Evolutionary conservation across 169 alveolate species (phyloP).

Genomic region (Prorocentrum cordatum): DNA sequence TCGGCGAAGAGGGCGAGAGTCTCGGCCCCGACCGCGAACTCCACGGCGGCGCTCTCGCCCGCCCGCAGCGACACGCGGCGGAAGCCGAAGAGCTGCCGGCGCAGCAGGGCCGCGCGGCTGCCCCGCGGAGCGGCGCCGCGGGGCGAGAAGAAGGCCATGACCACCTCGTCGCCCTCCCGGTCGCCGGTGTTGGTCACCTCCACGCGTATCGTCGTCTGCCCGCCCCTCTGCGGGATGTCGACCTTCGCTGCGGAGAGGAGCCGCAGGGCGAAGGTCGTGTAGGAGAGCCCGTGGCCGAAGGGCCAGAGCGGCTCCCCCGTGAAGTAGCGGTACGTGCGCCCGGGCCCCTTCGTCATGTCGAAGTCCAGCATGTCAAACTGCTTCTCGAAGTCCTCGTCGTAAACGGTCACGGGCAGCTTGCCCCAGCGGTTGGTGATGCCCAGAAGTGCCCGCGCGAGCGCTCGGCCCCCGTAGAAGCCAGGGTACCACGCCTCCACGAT

Average conservation of each 20-base stretch:
- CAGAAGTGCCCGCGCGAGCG: neutral
- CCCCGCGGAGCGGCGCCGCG: neutral
- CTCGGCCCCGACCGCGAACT: neutral
- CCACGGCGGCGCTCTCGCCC: neutral
- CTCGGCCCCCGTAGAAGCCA: neutral
- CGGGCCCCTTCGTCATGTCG: slow-evolving; percentile 1
- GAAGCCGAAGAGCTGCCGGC: neutral
- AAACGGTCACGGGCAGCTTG: slow-evolving; percentile 13
- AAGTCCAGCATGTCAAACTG: slow-evolving; percentile 1
- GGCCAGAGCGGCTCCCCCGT: slow-evolving; percentile 36
- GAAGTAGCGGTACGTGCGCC: slow-evolving; percentile 12
- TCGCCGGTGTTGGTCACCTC: neutral
- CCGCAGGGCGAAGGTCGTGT: slow-evolving; percentile 6
- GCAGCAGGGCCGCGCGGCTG: neutral
- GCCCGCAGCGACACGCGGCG: neutral
- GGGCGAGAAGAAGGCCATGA: neutral
- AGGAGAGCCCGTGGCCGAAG: slow-evolving; percentile 9
- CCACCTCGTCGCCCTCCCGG: slow-evolving; percentile 5
- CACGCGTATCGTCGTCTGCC: neutral
- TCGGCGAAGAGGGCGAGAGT: neutral
- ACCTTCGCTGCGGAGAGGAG: neutral
- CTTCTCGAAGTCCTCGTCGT: neutral
- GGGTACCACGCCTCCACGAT: slow-evolving; percentile 8
- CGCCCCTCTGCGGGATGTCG: neutral
- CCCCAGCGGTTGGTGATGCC: slow-evolving; percentile 10